phyloP scores from a whole-genome alignment of 257 asterid species.

The Sherardia arvensis region DNA sequence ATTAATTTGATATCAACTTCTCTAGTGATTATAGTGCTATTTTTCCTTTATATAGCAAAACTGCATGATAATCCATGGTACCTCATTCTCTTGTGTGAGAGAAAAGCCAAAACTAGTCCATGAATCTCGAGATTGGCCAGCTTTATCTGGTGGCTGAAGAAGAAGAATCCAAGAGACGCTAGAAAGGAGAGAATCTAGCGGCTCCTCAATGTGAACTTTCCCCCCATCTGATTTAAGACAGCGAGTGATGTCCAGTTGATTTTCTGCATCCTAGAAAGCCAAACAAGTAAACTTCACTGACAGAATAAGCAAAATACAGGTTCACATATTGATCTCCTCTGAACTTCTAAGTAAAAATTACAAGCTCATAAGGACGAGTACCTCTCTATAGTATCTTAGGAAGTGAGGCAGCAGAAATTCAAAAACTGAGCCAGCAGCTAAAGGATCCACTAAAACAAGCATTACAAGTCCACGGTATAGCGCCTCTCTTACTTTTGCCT shows the following conservation, averaged over 20 bases:
- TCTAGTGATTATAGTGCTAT: slow-evolving; percentile 4
- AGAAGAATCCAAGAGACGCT: slow-evolving; percentile 76
- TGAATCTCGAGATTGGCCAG: slow-evolving; percentile 46
- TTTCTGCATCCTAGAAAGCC: slow-evolving; percentile 48
- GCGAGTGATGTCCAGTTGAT: slow-evolving; percentile 37
- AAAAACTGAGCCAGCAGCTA: slow-evolving; percentile 40
- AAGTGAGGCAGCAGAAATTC: slow-evolving; percentile 73
- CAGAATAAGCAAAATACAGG: background rate
- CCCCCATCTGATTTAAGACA: slow-evolving; percentile 57
- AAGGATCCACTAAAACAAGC: slow-evolving; percentile 75
- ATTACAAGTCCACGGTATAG: slow-evolving; percentile 63
- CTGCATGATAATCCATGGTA: slow-evolving; percentile 10
- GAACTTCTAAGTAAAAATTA: background rate
- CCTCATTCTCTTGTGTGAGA: slow-evolving; percentile 83
- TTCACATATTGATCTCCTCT: background rate
- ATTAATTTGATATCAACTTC: slow-evolving; percentile 16
- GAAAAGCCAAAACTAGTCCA: slow-evolving; percentile 72
- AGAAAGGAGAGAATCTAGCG: slow-evolving; percentile 72
- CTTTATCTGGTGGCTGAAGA: slow-evolving; percentile 59
- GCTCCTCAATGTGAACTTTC: slow-evolving; percentile 58
- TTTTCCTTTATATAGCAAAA: slow-evolving; percentile 1
- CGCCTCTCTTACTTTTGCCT: slow-evolving; percentile 65
- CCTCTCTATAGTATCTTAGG: slow-evolving; percentile 65
- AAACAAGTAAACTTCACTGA: background rate
- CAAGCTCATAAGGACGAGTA: slow-evolving; percentile 19